Conservation (phyloP, 2,329 filamentous ascomycete species). For the Paecilomyces fulvus region DNA sequence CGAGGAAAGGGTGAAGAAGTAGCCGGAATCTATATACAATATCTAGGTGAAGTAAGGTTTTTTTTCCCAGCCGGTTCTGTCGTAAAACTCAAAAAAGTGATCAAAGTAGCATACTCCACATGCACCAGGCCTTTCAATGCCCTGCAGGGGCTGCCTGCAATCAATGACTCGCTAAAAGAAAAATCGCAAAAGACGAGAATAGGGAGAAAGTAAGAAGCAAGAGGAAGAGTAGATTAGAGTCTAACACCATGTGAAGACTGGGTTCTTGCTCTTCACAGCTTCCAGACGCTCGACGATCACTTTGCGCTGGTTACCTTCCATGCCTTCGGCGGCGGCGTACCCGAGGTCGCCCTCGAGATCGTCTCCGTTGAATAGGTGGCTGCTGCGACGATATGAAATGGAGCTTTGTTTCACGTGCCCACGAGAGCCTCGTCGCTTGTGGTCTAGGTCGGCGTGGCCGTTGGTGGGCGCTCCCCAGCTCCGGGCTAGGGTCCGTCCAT, state of each 20-base stretch:
- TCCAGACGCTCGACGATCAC: conserved; percentile 96
- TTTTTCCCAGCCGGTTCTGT: neutral
- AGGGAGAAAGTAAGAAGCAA: neutral
- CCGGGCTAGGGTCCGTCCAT: conserved; percentile 27
- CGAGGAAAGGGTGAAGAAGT: neutral
- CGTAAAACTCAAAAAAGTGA: neutral
- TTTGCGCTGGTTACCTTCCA: conserved; percentile 83
- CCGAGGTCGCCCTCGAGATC: conserved; percentile 87
- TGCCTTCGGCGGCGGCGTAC: conserved; percentile 86
- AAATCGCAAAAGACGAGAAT: conserved; percentile 6
- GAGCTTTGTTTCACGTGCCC: conserved; percentile 26
- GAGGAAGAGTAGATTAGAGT: neutral
- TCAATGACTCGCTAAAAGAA: conserved; percentile 19
- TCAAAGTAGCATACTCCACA: conserved; percentile 11
- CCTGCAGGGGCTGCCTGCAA: conserved; percentile 12
- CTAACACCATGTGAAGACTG: conserved; percentile 96
- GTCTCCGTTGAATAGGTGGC: conserved; percentile 54
- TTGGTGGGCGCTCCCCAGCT: conserved; percentile 25
- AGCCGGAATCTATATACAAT: conserved; percentile 28
- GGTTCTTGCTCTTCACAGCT: conserved; percentile 89
- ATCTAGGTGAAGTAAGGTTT: neutral
- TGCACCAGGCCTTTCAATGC: conserved; percentile 12
- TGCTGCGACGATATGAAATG: conserved; percentile 30
- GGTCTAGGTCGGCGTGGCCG: neutral
- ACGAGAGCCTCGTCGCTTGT: conserved; percentile 3